phyloP scores from a whole-genome alignment of 352 stramenopile genomes.

The Chrysophaeum taylorii region DNA sequence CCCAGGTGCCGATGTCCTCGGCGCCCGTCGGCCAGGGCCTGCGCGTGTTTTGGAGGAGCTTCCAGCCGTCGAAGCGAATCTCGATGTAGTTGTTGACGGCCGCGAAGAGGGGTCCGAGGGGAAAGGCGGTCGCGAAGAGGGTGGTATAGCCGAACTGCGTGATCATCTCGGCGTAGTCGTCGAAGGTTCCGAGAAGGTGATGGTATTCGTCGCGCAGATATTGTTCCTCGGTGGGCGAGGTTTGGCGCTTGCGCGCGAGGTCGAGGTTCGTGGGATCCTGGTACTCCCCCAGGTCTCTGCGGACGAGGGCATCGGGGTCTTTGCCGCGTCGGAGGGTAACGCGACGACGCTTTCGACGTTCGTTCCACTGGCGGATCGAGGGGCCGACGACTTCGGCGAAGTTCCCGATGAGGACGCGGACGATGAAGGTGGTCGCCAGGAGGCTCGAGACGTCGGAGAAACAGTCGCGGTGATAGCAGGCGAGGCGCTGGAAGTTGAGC shows the following conservation, averaged over 20 bases:
- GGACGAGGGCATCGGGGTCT: too few relatives aligned
- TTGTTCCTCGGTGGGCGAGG: slow-evolving; percentile 26
- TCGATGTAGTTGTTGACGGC: slow-evolving; percentile 80
- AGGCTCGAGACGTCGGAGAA: slow-evolving; percentile 66
- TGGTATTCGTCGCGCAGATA: slow-evolving; percentile 31
- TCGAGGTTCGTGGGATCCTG: too few relatives aligned
- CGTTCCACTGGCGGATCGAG: too few relatives aligned
- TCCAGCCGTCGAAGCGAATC: slow-evolving; percentile 69
- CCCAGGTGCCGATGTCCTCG: slow-evolving; percentile 69
- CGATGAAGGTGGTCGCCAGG: slow-evolving; percentile 55
- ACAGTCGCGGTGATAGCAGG: slow-evolving; percentile 34
- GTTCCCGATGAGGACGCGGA: slow-evolving; percentile 28
- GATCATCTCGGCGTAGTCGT: slow-evolving; percentile 80
- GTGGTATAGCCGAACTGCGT: slow-evolving; percentile 83
- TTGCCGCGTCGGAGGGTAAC: too few relatives aligned
- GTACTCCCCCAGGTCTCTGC: too few relatives aligned
- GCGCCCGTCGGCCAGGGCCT: slow-evolving; percentile 53
- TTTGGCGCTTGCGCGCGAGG: slow-evolving; percentile 1
- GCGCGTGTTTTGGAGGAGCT: slow-evolving; percentile 56
- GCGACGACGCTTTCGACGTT: too few relatives aligned
- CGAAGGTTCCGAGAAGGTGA: slow-evolving; percentile 42
- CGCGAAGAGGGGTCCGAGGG: slow-evolving; percentile 69
- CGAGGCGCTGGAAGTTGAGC: neutral
- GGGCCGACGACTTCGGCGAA: slow-evolving; percentile 20
- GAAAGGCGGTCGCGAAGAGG: slow-evolving; percentile 80